These are phyloP conservation scores for Toxicodendron radicans DNA, from an alignment of 345 rosid species.

Conservation along the genomic window DNA sequence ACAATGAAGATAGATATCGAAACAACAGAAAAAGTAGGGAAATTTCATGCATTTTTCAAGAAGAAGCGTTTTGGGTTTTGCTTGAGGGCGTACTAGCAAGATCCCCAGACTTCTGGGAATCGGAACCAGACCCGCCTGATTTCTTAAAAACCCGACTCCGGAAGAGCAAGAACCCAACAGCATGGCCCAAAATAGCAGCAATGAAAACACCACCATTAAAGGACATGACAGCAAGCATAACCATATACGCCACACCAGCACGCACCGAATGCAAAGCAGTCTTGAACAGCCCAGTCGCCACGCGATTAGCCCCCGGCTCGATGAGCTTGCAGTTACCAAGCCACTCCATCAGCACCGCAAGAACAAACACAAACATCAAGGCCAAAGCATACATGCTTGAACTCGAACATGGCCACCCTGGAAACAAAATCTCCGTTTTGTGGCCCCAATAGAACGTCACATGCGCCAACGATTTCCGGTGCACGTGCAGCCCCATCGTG, in stretches of 20 bases:
- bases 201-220: constrained; percentile 79
- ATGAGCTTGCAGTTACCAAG: constrained; percentile 38
- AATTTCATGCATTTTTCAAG: no score
- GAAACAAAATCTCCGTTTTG: constrained; percentile 54
- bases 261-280: constrained; percentile 56
- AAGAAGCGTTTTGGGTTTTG: no score
- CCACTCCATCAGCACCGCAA: constrained; percentile 64
- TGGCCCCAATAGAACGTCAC: constrained; percentile 73
- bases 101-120: constrained; percentile 14
- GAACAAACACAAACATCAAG: constrained; percentile 52
- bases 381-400: constrained; percentile 68
- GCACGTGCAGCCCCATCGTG: constrained; percentile 23
- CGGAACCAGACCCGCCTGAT: constrained; percentile 27
- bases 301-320: constrained; percentile 51
- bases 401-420: constrained; percentile 74
- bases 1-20: neutral
- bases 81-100: neutral
- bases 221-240: constrained; percentile 77
- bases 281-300: constrained; percentile 51
- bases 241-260: constrained; percentile 62
- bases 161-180: constrained; percentile 63
- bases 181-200: constrained; percentile 68
- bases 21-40: no score
- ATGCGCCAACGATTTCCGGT: constrained; percentile 32
- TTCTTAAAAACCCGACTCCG: constrained; percentile 51